A percentile compares a stretch with the other conserved stretches of the same genome.
Conservation (phyloP, 768 basidiomycete species). For the Rhodotorula babjevae region DNA sequence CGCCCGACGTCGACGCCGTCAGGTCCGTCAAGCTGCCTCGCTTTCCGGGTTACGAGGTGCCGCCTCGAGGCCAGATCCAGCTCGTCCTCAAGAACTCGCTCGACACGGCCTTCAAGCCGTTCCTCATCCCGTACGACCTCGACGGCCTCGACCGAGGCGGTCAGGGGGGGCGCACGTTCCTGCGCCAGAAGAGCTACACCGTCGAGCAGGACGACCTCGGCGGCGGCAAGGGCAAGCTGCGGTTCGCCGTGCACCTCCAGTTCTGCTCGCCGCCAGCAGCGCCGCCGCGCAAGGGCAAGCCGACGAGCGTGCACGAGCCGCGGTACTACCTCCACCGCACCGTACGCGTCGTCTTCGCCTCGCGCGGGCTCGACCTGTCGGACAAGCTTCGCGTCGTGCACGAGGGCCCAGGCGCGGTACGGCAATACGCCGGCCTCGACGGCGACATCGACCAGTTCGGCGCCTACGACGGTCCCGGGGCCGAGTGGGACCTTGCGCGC, state of each 20-base stretch:
- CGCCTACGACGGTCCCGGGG: conserved; percentile 20
- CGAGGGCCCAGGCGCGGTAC: conserved; percentile 32
- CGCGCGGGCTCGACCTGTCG: conserved; percentile 41
- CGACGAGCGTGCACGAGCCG: neutral
- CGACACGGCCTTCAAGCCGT: conserved; percentile 45
- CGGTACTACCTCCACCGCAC: conserved; percentile 43
- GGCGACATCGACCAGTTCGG: neutral
- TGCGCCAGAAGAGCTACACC: conserved; percentile 44
- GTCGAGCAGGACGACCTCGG: neutral
- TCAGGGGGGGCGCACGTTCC: conserved; percentile 43
- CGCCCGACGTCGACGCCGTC: neutral
- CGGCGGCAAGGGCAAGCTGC: conserved; percentile 38
- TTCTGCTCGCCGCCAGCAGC: conserved; percentile 44
- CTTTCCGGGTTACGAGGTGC: conserved; percentile 45
- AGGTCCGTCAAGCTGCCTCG: conserved; percentile 16
- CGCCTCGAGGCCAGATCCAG: conserved; percentile 45
- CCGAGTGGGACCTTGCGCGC: conserved; percentile 36
- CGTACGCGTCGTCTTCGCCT: conserved; percentile 45
- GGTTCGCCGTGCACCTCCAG: conserved; percentile 45
- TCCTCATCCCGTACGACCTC: conserved; percentile 47
- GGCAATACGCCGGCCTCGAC: neutral
- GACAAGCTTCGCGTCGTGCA: conserved; percentile 40
- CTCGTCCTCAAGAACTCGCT: conserved; percentile 45
- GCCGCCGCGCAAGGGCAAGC: neutral
- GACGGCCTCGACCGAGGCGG: conserved; percentile 40